Evolutionary conservation across 345 rosid species (phyloP).

Genomic region (Xanthoceras sorbifolium): DNA sequence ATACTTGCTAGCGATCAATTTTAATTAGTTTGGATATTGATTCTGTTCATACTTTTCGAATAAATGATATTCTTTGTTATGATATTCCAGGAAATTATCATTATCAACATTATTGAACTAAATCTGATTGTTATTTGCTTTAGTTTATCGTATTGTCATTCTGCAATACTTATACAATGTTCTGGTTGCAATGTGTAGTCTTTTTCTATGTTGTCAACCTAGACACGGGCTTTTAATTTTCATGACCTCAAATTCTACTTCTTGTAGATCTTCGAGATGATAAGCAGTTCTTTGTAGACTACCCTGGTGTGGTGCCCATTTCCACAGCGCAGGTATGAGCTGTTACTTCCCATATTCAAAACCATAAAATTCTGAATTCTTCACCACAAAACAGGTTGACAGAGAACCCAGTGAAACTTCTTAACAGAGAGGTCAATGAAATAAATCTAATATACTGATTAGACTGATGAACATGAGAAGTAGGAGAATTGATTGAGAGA

Average conservation of each 20-base stretch:
- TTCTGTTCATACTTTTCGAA: neutral
- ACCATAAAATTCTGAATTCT: neutral
- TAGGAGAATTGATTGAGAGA: neutral
- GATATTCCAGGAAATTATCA: neutral
- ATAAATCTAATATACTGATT: neutral
- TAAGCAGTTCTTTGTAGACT: conserved; percentile 61
- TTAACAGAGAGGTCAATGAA: neutral
- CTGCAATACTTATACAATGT: neutral
- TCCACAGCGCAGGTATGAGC: conserved; percentile 64
- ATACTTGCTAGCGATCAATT: neutral
- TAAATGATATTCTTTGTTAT: neutral
- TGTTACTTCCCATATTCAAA: conserved; percentile 7
- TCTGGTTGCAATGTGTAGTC: neutral
- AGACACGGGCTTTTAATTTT: neutral
- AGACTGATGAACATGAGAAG: neutral
- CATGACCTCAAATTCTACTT: conserved; percentile 18
- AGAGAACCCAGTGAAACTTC: neutral
- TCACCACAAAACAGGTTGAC: neutral
- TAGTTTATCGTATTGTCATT: neutral
- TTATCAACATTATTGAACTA: neutral
- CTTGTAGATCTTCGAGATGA: conserved; percentile 81
- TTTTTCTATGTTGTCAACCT: neutral
- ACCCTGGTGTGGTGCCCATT: conserved; percentile 79
- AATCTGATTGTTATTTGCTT: neutral
- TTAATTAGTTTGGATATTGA: neutral